Evolutionary conservation across 495 filamentous ascomycete genomes (phyloP), one percentile per base, ranked within the genome.

Genomic region (Penicillium coprophilum): DNA sequence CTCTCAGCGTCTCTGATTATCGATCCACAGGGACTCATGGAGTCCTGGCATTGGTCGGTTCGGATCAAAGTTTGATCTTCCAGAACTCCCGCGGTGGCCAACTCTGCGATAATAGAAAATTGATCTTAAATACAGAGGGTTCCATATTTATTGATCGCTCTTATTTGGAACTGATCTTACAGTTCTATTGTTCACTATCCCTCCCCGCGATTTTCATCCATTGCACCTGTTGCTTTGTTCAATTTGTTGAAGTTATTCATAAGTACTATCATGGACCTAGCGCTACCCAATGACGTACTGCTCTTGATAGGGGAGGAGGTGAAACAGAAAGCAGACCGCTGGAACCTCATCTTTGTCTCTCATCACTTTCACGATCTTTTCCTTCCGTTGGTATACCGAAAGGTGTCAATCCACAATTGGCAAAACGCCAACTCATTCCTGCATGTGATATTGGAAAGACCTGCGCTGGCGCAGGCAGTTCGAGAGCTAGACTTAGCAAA

Each of bases 331-430:
- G 23, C 28, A 31, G 70, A 74, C 21, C 59, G 71, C 19, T 68
- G 64, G 55, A 70, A 72, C 28, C 62, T 71, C n/a, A 32, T 70
- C 28, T 65, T 74, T 36, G 64, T 68, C 19, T 71, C 56, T 39
- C 62, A 31, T 9, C 65, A 59, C 19, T 74, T 74, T 21, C 62
- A 72, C 24, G 57, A 67, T n/a, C 44, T 72, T 5, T 71, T 72
- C 28, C 55, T 68, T 10, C 58, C 65, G 4, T 48, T 70, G 6
- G 46, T 71, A 5, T 74, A 70, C 38, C 58, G 60, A 36, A 46
- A 48, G 1, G 70, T 59, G 0, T 31, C 53, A 0, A 46, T 74
- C 15, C 59, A 63, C 36, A 56, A 47, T 28, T 63, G 63, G 57
- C 23, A 34, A 1, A 55, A 63, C 11, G 47, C 59, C 10, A 56